Evolutionary conservation across 371 early-diverging fungal species (phyloP).

Genomic region (Saksenaea oblongispora): DNA sequence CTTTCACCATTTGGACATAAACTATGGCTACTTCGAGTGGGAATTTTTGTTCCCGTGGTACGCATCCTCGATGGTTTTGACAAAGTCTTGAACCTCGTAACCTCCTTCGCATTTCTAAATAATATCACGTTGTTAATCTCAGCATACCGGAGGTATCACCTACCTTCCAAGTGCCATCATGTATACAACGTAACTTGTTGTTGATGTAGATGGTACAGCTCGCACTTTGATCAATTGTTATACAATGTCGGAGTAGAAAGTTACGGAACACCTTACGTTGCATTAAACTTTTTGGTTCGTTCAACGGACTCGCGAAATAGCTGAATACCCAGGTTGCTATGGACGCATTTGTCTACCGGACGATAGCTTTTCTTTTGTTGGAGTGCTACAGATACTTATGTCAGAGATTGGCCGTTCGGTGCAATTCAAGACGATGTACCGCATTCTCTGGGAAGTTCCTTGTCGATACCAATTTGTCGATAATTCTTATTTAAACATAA

Average conservation of each 20-base stretch:
- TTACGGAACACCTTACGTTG: slow-evolving; percentile 28
- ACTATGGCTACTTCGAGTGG: no score
- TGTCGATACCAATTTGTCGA: slow-evolving; percentile 17
- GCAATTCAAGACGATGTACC: slow-evolving; percentile 11
- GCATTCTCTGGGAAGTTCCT: slow-evolving; percentile 14
- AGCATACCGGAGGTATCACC: neutral
- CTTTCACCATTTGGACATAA: no score
- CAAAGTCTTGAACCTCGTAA: slow-evolving; percentile 14
- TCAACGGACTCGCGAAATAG: slow-evolving; percentile 17
- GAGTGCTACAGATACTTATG: neutral
- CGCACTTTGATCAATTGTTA: no score
- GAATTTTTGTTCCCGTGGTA: slow-evolving; percentile 2
- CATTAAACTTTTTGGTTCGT: slow-evolving; percentile 23
- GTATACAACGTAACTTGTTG: slow-evolving; percentile 47
- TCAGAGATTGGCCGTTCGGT: neutral
- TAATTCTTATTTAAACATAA: slow-evolving; percentile 27
- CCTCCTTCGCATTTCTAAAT: slow-evolving; percentile 15
- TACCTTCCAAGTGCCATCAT: slow-evolving; percentile 52
- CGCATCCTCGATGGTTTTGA: slow-evolving; percentile 18
- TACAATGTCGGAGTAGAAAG: no score
- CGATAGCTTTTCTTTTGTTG: slow-evolving; percentile 8
- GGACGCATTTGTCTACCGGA: slow-evolving; percentile 16
- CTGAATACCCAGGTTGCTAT: slow-evolving; percentile 7
- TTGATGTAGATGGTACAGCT: slow-evolving; percentile 54
- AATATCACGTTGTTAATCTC: neutral